phyloP scores from a whole-genome alignment of 2,329 filamentous ascomycete species.

The Aspergillus novofumigatus region DNA sequence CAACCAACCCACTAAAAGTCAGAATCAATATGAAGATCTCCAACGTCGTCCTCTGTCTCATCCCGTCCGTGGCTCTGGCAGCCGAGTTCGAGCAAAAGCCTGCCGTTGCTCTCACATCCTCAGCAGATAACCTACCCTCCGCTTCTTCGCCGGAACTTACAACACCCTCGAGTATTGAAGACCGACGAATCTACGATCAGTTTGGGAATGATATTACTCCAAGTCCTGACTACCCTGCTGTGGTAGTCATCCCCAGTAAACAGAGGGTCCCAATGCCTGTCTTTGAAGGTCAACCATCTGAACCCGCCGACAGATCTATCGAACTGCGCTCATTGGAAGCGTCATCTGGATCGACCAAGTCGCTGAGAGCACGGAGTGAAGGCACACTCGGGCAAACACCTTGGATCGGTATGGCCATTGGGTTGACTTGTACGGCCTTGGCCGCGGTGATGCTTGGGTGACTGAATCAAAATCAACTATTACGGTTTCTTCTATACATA shows the following conservation, averaged over 20 bases:
- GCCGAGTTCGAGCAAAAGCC: conserved; percentile 23
- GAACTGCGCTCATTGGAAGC: conserved; percentile 25
- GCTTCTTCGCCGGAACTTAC: conserved; percentile 11
- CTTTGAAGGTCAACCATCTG: conserved; percentile 26
- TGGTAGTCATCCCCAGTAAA: no score
- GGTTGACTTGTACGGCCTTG: conserved; percentile 36
- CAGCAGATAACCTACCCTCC: conserved; percentile 15
- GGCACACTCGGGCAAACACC: conserved; percentile 37
- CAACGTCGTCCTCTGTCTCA: conserved; percentile 14
- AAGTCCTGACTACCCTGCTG: no score
- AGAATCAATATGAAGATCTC: conserved; percentile 16
- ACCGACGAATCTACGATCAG: conserved; percentile 1
- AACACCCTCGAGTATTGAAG: conserved; percentile 4
- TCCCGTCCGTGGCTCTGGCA: conserved; percentile 20
- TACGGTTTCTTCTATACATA: neutral
- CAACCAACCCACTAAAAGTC: neutral
- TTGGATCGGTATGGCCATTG: conserved; percentile 41
- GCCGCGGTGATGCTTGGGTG: conserved; percentile 38
- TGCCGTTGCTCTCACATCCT: conserved; percentile 20
- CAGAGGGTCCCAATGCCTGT: conserved; percentile 1
- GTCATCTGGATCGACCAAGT: conserved; percentile 20
- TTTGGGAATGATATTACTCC: neutral
- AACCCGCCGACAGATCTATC: conserved; percentile 23
- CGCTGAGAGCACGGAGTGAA: conserved; percentile 33
- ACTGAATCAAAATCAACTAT: neutral